Evolutionary conservation across 2,329 filamentous ascomycete species (phyloP), one percentile per base, ranked within the genome.

Genomic region (Cephalotrichum gorgonifer): DNA sequence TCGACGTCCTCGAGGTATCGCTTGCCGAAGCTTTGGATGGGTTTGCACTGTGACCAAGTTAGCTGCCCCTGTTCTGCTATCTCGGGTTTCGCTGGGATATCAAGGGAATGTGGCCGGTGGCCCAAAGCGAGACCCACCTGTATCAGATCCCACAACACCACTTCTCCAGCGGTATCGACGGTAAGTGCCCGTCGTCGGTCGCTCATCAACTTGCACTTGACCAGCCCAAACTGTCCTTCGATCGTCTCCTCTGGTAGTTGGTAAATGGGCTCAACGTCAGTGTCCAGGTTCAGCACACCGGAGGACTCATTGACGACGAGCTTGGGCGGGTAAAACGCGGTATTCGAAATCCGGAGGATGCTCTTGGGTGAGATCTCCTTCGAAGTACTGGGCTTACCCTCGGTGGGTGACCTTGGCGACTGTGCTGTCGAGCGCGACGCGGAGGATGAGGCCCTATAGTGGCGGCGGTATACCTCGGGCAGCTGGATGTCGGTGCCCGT

Each of bases 131-230:
- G 8, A 58, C 71, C 54, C 69, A 90, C 87, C 71, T 85, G 81
- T 43, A 98, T 75, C 35, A 98, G 71, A 72, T 98, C 93, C 93
- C 93, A 98, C 54, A 98, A 69, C 43, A 96, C 72, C 3, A 97
- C 90, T 60, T 98, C 93, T 15, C 93, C 93, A 1, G 91, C 90
- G 2, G 93, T 96, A 64, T 98, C 93, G 47, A 95, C 71, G 0
- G 93, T 98, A 54, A 98, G 71, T 4, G 94, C 90, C 51, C 89
- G 79, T 60, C 87, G 85, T 55, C 91, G 79, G 62, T 98, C 91
- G 64, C 95, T 97, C 52, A 98, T 73, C 56, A 97, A 76, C 58
- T 85, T 83, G 64, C 96, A 87, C 65, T 97, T 98, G 53, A 97
- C 88, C 48, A 98, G 70, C 9, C 93, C 93, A 66, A 95, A 91